Conservation (phyloP, 2,329 filamentous ascomycete species). For the Alternaria ethzedia region DNA sequence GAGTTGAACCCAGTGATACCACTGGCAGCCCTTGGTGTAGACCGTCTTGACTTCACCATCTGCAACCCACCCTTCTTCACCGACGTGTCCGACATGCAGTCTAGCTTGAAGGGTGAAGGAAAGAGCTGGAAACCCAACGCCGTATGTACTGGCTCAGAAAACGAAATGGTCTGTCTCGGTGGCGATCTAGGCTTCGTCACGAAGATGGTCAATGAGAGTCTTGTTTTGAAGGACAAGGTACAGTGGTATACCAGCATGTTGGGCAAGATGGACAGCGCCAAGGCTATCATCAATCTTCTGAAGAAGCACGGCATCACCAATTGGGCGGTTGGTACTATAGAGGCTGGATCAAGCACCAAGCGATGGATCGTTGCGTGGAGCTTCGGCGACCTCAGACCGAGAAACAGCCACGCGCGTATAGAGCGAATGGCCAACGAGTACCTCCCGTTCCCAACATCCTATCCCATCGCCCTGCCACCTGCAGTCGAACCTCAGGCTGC, state of each 20-base stretch:
- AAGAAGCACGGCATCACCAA: constrained; percentile 69
- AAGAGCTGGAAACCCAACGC: constrained; percentile 75
- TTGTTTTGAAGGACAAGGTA: constrained; percentile 64
- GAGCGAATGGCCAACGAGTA: constrained; percentile 56
- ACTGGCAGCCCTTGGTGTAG: constrained; percentile 60
- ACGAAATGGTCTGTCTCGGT: constrained; percentile 85
- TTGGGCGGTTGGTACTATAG: constrained; percentile 80
- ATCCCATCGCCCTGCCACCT: constrained; percentile 52
- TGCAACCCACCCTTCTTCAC: constrained; percentile 94
- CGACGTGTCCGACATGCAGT: constrained; percentile 71
- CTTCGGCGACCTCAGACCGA: constrained; percentile 71
- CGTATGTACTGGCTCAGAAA: constrained; percentile 75
- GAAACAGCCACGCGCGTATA: constrained; percentile 47
- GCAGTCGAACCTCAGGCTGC: constrained; percentile 31
- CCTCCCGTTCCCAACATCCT: constrained; percentile 61
- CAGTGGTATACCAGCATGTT: constrained; percentile 94
- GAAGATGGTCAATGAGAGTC: constrained; percentile 73
- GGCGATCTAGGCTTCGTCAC: constrained; percentile 79
- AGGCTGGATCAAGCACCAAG: constrained; percentile 76
- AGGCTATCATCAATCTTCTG: constrained; percentile 65
- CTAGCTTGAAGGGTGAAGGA: constrained; percentile 61
- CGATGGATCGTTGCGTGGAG: constrained; percentile 93
- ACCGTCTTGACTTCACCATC: constrained; percentile 80
- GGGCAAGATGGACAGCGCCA: constrained; percentile 75
- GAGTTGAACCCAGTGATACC: constrained; percentile 67